Evolutionary conservation across 208 protist species (phyloP), one percentile per base, ranked within the genome.

Genomic region (Acanthamoeba royreba): DNA sequence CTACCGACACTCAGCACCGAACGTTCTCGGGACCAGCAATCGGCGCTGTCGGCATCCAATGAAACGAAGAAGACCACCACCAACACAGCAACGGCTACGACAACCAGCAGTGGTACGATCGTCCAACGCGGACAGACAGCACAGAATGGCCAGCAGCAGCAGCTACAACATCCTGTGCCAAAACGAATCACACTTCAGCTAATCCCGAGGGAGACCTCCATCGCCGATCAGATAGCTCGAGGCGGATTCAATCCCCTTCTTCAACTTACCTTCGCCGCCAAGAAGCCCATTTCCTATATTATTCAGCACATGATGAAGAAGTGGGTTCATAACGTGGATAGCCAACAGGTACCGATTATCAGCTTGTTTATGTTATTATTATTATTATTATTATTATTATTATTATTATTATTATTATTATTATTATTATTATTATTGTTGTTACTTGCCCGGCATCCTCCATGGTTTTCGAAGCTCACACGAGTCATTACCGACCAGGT

Each of bases 231-330:
- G n/a, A 72, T 92, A 25, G 28, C 52, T 25, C 22, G 22, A 40
- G 86, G 52, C 25, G 86, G 86, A n/a, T 92, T 38, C 45, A 92
- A 92, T 33, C 86, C 86, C 4, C 47, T 92, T 46, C 86, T 92
- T 4, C 86, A 92, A 53, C 45, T 92, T 17, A 92, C 86, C 19
- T 92, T 47, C 55, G 0, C 86, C 4, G 45, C 86, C 11, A 92
- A 92, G 40, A 63, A 72, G 55, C 58, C 86, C n/a, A 92, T 92
- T 40, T 92, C 86, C 25, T 92, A 74, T 53, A 92, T 92, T 35
- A 74, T 92, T 35, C 52, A 72, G 35, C 86, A 92, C 58, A 92
- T 92, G 55, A 63, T 46, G 58, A 92, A 74, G 45, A 92, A 92
- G 38, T 92, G 86, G 86, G 40, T 40, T 22, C 52, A 4, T 53